Evolutionary conservation across 371 early-diverging fungal species (phyloP), one percentile per base, ranked within the genome.

Genomic region (Sporodiniella umbellata): DNA sequence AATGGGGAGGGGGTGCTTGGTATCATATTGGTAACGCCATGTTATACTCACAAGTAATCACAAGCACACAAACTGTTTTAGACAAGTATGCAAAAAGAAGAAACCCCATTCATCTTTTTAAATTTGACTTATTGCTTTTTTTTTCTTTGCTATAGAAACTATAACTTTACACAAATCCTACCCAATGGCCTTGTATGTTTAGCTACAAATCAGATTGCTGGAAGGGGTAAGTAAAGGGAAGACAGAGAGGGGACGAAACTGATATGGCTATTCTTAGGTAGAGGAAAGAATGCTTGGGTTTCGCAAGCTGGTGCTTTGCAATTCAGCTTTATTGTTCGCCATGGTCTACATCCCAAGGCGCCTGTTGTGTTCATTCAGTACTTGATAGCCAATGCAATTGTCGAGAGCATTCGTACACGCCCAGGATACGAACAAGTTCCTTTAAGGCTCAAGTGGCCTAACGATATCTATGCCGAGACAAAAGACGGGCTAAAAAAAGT

Each of bases 361-460:
- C 79, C 89, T 0, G 86, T 82, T 0, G 84, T 95, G 0, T 91
- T 95, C 66, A 70, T 98, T 14, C 97, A 98, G 69, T 96, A 96
- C 56, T 48, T 98, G 5, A 79, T 90, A 42, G 88, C 87, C 2
- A 60, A 96, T 35, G 88, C 95, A 1, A 80, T 92, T 0, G 88
- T 91, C 0, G 88, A 93, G 53, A 87, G 90, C 17, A 70, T 97
- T 10, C 68, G 81, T 42, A 43, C 70, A 2, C 70, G 75, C 46
- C 75, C 81, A 2, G 93, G 91, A 5, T 94, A 89, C 64, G 85
- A 85, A 60, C 68, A 84, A 12, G 57, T 93, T 4, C 90, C 92
- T 0, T 58, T 98, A 45, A 78, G 80, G 30, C 65, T 98, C 28
- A 98, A 98, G 64, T 98, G 98, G 98, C 98, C 98, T 12, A 98